Conservation (phyloP, 148 eudicot species). For the Silene conica region DNA sequence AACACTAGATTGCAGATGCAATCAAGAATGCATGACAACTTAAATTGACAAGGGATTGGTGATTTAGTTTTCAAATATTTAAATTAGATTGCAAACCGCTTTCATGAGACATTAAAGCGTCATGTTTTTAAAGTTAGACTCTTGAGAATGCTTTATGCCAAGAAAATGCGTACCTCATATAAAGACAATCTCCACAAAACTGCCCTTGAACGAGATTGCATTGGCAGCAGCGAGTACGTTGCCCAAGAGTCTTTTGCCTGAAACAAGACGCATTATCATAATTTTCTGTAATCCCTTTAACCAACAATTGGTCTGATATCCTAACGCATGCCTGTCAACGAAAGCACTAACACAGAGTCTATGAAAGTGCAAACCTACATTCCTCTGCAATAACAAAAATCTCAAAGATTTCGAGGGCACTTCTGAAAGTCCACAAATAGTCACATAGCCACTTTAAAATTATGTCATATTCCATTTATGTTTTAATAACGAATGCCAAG, state of each 20-base stretch:
- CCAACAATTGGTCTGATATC: not conserved
- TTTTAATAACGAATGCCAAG: not conserved
- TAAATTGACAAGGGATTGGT: not conserved
- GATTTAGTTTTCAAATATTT: not conserved
- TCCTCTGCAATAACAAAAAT: not conserved
- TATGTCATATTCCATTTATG: not conserved
- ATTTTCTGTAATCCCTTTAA: not conserved
- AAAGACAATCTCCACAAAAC: constrained; percentile 95
- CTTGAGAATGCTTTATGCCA: not conserved
- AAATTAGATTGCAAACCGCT: not conserved
- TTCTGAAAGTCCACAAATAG: not conserved
- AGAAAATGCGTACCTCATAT: constrained; percentile 53
- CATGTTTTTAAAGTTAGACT: not conserved
- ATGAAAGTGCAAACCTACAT: not conserved
- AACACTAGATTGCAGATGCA: not conserved
- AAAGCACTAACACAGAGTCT: too few relatives aligned
- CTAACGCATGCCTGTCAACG: not conserved
- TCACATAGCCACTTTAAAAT: not conserved
- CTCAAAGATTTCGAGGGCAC: not conserved
- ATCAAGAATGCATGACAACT: not conserved
- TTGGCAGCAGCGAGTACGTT: constrained; percentile 69
- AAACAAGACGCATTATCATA: constrained; percentile 14
- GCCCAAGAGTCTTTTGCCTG: constrained; percentile 98
- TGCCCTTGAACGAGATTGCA: constrained; percentile 85
- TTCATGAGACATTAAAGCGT: not conserved